Evolutionary conservation across 176 grass and related monocot species (phyloP).

Genomic region (Ensete ventricosum): DNA sequence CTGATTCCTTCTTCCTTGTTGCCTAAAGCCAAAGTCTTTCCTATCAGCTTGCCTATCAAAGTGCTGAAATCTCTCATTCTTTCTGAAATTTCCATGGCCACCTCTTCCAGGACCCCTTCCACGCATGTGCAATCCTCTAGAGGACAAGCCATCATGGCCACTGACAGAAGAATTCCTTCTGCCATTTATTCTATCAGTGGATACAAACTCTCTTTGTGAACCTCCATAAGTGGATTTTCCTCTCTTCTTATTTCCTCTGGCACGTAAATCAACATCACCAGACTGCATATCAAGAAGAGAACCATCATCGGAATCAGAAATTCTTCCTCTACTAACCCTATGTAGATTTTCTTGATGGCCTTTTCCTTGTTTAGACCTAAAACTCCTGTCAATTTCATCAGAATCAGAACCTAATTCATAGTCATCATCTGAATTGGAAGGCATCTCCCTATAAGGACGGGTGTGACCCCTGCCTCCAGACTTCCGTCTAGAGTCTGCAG

Average conservation of each 20-base stretch:
- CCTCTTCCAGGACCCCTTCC: constrained; percentile 12
- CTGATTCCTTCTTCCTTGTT: constrained; percentile 20
- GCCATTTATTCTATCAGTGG: constrained; percentile 25
- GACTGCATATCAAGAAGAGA: constrained; percentile 29
- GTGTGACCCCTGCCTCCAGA: constrained; percentile 17
- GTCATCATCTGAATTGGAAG: constrained; percentile 31
- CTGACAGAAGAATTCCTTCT: constrained; percentile 22
- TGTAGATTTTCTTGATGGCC: constrained; percentile 8
- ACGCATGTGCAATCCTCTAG: not conserved
- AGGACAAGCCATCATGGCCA: constrained; percentile 6
- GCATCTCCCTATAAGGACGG: constrained; percentile 11
- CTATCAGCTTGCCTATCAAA: constrained; percentile 11
- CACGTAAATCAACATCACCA: constrained; percentile 20
- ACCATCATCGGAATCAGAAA: constrained; percentile 39
- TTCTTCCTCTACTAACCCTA: constrained; percentile 17
- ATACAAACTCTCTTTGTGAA: constrained; percentile 8
- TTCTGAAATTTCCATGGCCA: constrained; percentile 17
- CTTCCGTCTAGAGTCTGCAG: constrained; percentile 40
- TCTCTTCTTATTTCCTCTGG: constrained; percentile 5
- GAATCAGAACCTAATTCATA: constrained; percentile 45
- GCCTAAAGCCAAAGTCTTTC: constrained; percentile 6
- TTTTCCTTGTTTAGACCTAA: constrained; percentile 22
- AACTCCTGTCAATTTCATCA: constrained; percentile 36
- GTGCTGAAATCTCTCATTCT: constrained; percentile 20
- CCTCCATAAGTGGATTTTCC: constrained; percentile 2